Base-by-base conservation (phyloP, 768 basidiomycete species). In the Clitopilus passeckerianus region DNA sequence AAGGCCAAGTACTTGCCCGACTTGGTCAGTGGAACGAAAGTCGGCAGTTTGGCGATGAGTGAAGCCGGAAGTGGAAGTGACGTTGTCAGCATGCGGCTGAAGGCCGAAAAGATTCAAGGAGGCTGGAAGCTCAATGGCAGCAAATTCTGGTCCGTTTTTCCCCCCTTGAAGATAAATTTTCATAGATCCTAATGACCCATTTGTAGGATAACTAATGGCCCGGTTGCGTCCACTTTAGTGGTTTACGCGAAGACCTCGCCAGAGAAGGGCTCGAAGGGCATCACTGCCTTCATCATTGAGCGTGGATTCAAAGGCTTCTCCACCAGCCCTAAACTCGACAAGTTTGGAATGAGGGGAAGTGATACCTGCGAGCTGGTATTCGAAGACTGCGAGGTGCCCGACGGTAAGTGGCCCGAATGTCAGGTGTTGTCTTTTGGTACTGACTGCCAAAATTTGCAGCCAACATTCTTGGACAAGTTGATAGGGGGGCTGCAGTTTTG, bases 331-430 rank as follows among this genome's bases (percentile, higher is more conserved):
- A 94, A 95, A 66, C 78, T 98, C 20, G 95, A 98, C 72, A 98
- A 98, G 71, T 87, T 97, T 67, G 95, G 95, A 0, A 98, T 98
- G 95, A 78, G 95, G 65, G 95, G 95, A 37, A 93, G 91, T 60
- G 94, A 97, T 65, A 98, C 95, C 2, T 93, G 93, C 63, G 95
- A 98, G 69, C 75, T 97, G 22, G 86, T 95, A 18, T 97, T 98
- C 60, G 92, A 96, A 64, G 82, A 93, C 64, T 95, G 93, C 64
- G 83, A 89, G 65, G 90, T 98, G 3, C 93, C 95, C 0, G 86
- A 91, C 68, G 91, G 93, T 93, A 57, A 54, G 77, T 18, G 7
- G 2, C 27, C 27, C 27, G 44, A 24, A 18, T 33, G 16, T 18
- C 16, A 50, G 37, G n/a, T 30, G 4, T 7, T 41, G 10, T 41